Evolutionary conservation across 495 filamentous ascomycete species (phyloP).

Genomic region (Daldinia childiae): DNA sequence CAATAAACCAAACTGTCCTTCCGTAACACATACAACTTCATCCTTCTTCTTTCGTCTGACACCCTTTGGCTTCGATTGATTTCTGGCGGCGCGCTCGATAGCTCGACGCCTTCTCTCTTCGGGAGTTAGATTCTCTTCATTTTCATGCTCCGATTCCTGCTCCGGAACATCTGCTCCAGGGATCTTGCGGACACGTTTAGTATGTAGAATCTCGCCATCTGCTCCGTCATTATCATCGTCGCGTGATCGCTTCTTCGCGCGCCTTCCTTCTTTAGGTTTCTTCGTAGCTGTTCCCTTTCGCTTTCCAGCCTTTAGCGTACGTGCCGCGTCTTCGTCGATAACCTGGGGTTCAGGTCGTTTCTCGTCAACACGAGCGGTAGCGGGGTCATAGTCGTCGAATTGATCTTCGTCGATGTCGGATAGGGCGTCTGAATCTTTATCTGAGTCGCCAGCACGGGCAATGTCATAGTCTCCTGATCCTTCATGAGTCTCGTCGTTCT

Average conservation of each 20-base stretch:
- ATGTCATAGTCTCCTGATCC: constrained; percentile 52
- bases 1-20: neutral
- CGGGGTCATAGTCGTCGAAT: constrained; percentile 89
- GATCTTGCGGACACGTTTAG: constrained; percentile 50
- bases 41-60: constrained; percentile 86
- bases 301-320: constrained; percentile 76
- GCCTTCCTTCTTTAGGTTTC: constrained; percentile 78
- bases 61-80: constrained; percentile 68
- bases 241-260: constrained; percentile 75
- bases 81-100: constrained; percentile 82
- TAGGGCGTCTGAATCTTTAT: constrained; percentile 80
- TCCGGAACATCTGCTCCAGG: constrained; percentile 57
- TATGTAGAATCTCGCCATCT: constrained; percentile 63
- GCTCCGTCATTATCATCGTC: constrained; percentile 66
- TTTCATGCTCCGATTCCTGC: constrained; percentile 60
- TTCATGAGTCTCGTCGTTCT: constrained; percentile 41
- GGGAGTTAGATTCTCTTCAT: constrained; percentile 71
- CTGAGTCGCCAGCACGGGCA: constrained; percentile 64
- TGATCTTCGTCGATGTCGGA: constrained; percentile 96
- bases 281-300: constrained; percentile 75
- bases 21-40: constrained; percentile 74
- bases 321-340: constrained; percentile 89
- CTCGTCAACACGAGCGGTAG: constrained; percentile 78
- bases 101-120: constrained; percentile 80
- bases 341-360: constrained; percentile 68